Percentiles rank a stretch among this genome's conserved stretches.
phyloP scores from a whole-genome alignment of 2,329 filamentous ascomycete species.

The Tolypocladium ovalisporum region DNA sequence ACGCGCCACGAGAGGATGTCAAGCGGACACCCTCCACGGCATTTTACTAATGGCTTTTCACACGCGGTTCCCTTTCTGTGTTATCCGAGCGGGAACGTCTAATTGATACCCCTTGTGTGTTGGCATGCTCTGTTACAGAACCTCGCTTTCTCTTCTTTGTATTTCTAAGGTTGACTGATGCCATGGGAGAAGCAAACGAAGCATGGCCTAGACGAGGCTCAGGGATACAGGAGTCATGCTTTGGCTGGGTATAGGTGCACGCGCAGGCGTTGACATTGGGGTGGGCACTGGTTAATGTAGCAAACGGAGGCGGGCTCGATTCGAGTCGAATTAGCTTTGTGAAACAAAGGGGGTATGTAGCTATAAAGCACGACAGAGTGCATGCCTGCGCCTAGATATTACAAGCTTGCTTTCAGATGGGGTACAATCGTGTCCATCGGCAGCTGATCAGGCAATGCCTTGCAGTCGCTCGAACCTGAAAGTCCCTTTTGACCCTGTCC shows the following conservation, averaged over 20 bases:
- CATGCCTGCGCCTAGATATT: background rate
- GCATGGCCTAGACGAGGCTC: background rate
- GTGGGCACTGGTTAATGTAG: background rate
- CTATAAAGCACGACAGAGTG: background rate
- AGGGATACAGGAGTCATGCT: background rate
- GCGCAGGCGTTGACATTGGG: background rate
- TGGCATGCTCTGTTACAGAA: background rate
- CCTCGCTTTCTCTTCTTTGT: background rate
- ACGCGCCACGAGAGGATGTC: background rate
- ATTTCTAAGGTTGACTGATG: background rate
- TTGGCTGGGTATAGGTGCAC: background rate
- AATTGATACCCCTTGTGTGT: constrained; percentile 1
- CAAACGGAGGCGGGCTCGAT: background rate
- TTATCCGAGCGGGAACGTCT: background rate
- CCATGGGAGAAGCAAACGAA: background rate
- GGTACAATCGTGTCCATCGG: background rate
- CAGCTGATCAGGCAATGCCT: background rate
- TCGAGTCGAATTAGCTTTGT: background rate
- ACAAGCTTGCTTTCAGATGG: background rate
- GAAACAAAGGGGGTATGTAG: background rate
- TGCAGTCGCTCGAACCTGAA: background rate
- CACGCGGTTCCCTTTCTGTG: background rate
- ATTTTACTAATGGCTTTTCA: background rate
- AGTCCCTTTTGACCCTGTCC: background rate
- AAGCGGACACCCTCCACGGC: background rate